Base-by-base conservation (phyloP, 306 rosid species). In the Pachyrhizus erosus region DNA sequence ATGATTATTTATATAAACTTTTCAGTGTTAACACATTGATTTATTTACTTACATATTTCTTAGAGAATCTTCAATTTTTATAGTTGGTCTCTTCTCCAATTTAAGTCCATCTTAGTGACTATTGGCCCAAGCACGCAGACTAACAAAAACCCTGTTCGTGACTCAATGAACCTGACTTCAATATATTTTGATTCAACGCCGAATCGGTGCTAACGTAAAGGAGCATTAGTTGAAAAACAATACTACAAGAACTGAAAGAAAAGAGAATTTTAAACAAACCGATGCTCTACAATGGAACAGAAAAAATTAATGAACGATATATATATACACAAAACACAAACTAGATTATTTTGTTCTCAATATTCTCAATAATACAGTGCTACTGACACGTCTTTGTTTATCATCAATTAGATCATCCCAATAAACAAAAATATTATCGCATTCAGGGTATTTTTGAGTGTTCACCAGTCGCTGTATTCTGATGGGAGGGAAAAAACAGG, bases 401-500 rank as follows among this genome's bases (percentile, higher is more conserved):
- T 61, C 42, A 13, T 40, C 34, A 17, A 73, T 3, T 27, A 27
- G 31, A 27, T 27, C 58, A 33, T 24, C 23, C 31, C 21, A 39
- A 40, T 60, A 69, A 39, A 26, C 79, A 61, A 40, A 51, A 49
- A 51, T 20, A 69, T 24, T 20, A n/a, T 26, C 55, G 15, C 52
- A 23, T 39, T 81, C 69, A 46, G 12, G 23, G 42, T 33, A 45
- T 26, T 31, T 57, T 24, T 6, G 37, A 26, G 23, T 0, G 62
- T 7, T 58, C 76, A 39, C 37, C 43, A 14, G 15, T 66, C 4
- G 37, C 42, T 73, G 39, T 23, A 70, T 55, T 61, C 73, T 57
- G 58, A 61, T 40, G 67, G 15, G 21, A 80, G 72, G 60, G 80
- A 42, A 60, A 69, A n/a, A 14, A 27, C 43, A 26, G 49, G 26